Percentiles rank a stretch among this genome's conserved stretches.
Conservation (phyloP, 768 basidiomycete species). For the Kwoniella mangroviensis region DNA sequence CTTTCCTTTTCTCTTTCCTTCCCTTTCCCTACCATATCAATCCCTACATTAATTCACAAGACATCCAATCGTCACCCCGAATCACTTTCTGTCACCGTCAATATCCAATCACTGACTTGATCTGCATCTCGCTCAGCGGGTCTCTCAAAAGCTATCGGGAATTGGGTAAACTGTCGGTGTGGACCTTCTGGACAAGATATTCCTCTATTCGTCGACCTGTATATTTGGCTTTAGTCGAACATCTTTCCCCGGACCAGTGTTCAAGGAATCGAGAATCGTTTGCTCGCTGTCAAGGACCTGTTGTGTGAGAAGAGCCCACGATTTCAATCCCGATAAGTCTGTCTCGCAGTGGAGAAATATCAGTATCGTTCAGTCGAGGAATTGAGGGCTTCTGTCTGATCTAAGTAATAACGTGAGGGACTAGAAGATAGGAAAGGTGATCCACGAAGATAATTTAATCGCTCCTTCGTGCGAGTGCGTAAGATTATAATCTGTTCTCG, state of each 20-base stretch:
- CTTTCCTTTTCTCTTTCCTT: neutral
- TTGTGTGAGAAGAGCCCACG: neutral
- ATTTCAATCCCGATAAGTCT: too few species aligned
- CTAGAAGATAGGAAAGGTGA: too few species aligned
- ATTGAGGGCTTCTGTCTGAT: too few species aligned
- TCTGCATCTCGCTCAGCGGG: neutral
- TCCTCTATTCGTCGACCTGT: neutral
- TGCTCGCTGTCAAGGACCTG: too few species aligned
- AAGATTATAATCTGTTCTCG: neutral
- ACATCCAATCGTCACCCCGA: neutral
- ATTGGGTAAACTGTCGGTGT: neutral
- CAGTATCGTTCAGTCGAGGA: too few species aligned
- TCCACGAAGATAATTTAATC: neutral
- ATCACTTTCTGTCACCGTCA: too few species aligned
- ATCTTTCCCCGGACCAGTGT: neutral
- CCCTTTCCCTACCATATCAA: neutral
- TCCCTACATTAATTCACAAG: neutral
- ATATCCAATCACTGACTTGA: neutral
- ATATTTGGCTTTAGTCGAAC: neutral
- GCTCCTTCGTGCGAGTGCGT: neutral
- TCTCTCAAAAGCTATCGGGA: neutral
- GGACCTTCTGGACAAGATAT: neutral
- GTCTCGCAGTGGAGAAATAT: too few species aligned
- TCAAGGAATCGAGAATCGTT: neutral
- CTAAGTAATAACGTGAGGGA: too few species aligned